These are phyloP conservation scores for Pulveroboletus frians DNA, from an alignment of 768 basidiomycete genomes.

Conservation along the genomic window DNA sequence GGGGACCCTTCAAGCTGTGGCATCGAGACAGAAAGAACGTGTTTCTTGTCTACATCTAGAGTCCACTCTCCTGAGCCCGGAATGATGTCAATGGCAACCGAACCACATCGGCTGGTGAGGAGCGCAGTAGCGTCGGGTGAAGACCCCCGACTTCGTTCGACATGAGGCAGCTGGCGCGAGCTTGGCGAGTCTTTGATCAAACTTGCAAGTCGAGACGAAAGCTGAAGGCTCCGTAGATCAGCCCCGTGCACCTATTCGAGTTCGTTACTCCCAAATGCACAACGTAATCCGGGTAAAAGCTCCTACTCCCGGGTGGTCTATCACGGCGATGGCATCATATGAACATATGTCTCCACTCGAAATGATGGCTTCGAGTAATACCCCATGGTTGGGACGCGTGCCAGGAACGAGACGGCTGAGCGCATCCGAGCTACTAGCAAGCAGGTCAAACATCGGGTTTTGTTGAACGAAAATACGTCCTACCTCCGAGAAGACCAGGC, in stretches of 20 bases:
- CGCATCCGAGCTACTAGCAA: conserved; percentile 39
- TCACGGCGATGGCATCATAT: conserved; percentile 60
- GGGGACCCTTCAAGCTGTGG: conserved; percentile 42
- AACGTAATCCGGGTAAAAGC: neutral
- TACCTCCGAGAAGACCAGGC: conserved; percentile 70
- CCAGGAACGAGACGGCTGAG: conserved; percentile 40
- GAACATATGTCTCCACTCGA: conserved; percentile 47
- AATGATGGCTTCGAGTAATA: conserved; percentile 44
- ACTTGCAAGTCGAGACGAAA: conserved; percentile 45
- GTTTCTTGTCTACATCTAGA: conserved; percentile 40
- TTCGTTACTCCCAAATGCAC: conserved; percentile 2
- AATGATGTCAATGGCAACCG: conserved; percentile 40
- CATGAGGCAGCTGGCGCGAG: conserved; percentile 59
- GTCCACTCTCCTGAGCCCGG: conserved; percentile 35
- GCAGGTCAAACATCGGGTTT: neutral
- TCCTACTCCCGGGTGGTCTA: conserved; percentile 72
- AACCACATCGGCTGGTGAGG: conserved; percentile 51
- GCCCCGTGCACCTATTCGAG: conserved; percentile 60
- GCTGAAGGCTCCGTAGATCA: conserved; percentile 60
- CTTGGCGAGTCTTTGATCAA: conserved; percentile 47
- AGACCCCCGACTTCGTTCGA: conserved; percentile 31
- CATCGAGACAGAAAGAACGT: conserved; percentile 54
- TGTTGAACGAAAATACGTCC: neutral
- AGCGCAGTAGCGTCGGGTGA: conserved; percentile 36
- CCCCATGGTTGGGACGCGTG: conserved; percentile 24